Evolutionary conservation across 1,139 yeast species (phyloP).

Genomic region (Geotrichum aggregatum): DNA sequence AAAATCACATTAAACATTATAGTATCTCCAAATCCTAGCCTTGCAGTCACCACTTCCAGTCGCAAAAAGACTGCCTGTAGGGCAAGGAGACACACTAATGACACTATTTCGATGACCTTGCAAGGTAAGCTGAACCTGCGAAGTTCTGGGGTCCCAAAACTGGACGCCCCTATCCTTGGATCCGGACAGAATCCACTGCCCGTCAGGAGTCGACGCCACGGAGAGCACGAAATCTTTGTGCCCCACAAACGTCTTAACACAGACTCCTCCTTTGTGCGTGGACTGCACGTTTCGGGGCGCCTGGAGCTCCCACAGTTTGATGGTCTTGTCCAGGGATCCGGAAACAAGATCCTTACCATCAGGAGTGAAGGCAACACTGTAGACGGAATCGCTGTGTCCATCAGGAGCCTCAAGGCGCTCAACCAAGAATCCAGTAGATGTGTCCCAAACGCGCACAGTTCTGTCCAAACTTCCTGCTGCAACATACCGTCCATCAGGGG

Average conservation of each 20-base stretch:
- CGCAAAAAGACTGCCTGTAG: constrained; percentile 80
- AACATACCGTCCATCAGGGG: constrained; percentile 84
- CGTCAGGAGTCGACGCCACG: constrained; percentile 92
- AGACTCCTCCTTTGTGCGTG: constrained; percentile 46
- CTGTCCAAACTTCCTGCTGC: constrained; percentile 97
- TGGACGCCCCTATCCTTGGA: constrained; percentile 96
- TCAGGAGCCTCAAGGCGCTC: constrained; percentile 92
- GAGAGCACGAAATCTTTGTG: constrained; percentile 94
- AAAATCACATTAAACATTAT: background rate
- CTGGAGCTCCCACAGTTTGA: constrained; percentile 88
- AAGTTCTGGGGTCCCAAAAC: constrained; percentile 91
- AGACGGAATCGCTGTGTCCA: constrained; percentile 95
- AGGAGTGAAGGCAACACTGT: constrained; percentile 89
- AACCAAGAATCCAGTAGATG: constrained; percentile 77
- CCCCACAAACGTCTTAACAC: constrained; percentile 91
- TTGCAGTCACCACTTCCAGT: constrained; percentile 98
- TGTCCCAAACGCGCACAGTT: constrained; percentile 96
- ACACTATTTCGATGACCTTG: constrained; percentile 98
- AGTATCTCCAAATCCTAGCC: constrained; percentile 87
- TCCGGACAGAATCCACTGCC: constrained; percentile 87
- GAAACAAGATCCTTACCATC: constrained; percentile 90
- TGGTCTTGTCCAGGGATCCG: constrained; percentile 93
- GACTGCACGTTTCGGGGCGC: constrained; percentile 44
- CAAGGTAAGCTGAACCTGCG: constrained; percentile 89
- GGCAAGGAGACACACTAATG: constrained; percentile 86